Evolutionary conservation across 352 stramenopile genomes (phyloP).

Genomic region (Globisporangium solare): DNA sequence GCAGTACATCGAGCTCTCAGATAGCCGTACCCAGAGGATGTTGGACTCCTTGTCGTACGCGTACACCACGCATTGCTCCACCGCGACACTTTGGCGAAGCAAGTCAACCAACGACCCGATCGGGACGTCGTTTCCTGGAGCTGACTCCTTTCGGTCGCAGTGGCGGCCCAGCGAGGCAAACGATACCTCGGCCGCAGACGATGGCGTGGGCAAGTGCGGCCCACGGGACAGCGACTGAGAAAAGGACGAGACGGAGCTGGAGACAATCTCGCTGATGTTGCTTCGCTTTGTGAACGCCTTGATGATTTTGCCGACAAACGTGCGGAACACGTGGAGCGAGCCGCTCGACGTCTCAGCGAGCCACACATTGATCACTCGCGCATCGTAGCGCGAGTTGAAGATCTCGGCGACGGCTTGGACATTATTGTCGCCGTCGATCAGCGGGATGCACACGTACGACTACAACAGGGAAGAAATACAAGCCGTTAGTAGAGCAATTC

Average conservation of each 20-base stretch:
- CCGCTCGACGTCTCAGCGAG: slow-evolving; percentile 27
- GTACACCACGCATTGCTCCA: slow-evolving; percentile 61
- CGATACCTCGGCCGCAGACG: slow-evolving; percentile 1
- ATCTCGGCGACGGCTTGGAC: slow-evolving; percentile 63
- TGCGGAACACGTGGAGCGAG: slow-evolving; percentile 56
- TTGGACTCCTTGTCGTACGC: slow-evolving; percentile 46
- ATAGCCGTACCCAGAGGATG: slow-evolving; percentile 44
- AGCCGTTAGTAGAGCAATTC: background rate
- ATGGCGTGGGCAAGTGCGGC: background rate
- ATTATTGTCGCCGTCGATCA: slow-evolving; percentile 43
- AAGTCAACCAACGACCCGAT: slow-evolving; percentile 44
- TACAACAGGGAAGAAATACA: slow-evolving; percentile 4
- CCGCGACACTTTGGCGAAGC: slow-evolving; percentile 40
- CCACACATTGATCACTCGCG: slow-evolving; percentile 34
- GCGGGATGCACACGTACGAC: slow-evolving; percentile 68
- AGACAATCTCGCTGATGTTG: slow-evolving; percentile 26
- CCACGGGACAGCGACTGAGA: no score
- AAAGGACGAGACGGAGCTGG: slow-evolving; percentile 1
- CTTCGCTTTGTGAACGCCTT: slow-evolving; percentile 36
- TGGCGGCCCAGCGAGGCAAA: background rate
- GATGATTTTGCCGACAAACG: slow-evolving; percentile 55
- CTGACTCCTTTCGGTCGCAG: slow-evolving; percentile 1
- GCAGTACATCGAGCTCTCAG: slow-evolving; percentile 17
- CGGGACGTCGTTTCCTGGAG: slow-evolving; percentile 21
- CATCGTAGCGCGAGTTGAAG: slow-evolving; percentile 57